Conservation (phyloP, 176 grass and related monocot genomes). For the Pharus latifolius region DNA sequence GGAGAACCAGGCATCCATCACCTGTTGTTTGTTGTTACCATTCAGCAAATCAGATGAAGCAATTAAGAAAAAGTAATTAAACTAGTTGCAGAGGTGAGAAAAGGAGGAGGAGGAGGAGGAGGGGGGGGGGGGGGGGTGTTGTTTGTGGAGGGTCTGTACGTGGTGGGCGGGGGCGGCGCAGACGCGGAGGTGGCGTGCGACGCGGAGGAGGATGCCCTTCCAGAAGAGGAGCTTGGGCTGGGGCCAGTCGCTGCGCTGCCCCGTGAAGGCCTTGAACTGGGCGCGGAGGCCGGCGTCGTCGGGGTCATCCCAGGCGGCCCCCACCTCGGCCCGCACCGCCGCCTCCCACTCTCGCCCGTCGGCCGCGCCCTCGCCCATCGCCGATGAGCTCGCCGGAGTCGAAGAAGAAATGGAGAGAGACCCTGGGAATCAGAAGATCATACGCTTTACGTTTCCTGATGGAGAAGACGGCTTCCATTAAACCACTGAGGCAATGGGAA, state of each 20-base stretch:
- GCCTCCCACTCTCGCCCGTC: slow-evolving; percentile 23
- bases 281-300: slow-evolving; percentile 31
- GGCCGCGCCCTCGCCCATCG: neutral
- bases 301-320: slow-evolving; percentile 38
- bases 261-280: slow-evolving; percentile 75
- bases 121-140: neutral
- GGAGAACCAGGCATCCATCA: slow-evolving; percentile 42
- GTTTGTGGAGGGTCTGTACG: too few relatives aligned
- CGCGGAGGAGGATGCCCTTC: slow-evolving; percentile 50
- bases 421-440: too few relatives aligned
- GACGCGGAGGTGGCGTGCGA: slow-evolving; percentile 34
- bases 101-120: neutral
- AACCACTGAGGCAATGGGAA: too few relatives aligned
- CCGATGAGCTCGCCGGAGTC: neutral
- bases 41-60: too few relatives aligned
- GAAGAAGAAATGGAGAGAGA: too few relatives aligned
- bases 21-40: slow-evolving; percentile 20
- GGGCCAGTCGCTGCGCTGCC: slow-evolving; percentile 54
- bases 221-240: slow-evolving; percentile 52
- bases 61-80: too few relatives aligned
- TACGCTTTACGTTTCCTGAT: neutral
- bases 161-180: slow-evolving; percentile 28
- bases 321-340: slow-evolving; percentile 43
- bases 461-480: neutral
- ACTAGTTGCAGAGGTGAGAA: too few relatives aligned